These are phyloP conservation scores for Pinus albicaulis DNA, from an alignment of 75 land plant species.

Conservation along the genomic window DNA sequence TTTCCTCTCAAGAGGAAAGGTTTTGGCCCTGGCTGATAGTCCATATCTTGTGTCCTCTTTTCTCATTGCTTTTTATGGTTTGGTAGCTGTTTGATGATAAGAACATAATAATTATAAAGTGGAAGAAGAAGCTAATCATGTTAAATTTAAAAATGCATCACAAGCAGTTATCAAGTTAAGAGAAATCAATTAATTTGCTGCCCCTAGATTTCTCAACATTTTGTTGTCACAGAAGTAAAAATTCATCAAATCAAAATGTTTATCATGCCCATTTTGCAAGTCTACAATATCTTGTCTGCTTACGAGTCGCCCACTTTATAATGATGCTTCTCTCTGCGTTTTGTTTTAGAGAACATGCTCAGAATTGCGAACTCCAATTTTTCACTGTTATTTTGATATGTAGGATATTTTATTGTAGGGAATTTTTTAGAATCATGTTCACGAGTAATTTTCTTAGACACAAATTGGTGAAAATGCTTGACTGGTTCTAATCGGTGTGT, in stretches of 20 bases:
- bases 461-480: background rate
- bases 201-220: too few species aligned
- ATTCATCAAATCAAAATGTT: too few species aligned
- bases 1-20: too few species aligned
- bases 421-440: background rate
- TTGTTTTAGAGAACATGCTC: background rate
- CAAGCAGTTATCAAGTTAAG: too few species aligned
- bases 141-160: too few species aligned
- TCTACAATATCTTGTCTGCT: background rate
- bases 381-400: background rate
- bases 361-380: background rate
- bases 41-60: too few species aligned
- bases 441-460: background rate
- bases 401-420: background rate
- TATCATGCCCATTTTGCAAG: background rate
- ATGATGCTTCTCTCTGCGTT: background rate
- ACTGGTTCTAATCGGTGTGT: background rate
- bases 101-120: too few species aligned
- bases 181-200: too few species aligned
- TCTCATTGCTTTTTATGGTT: too few species aligned
- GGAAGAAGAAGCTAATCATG: too few species aligned
- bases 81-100: too few species aligned
- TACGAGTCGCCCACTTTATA: background rate
- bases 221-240: conserved; percentile 23
- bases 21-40: too few species aligned